phyloP scores from a whole-genome alignment of 768 basidiomycete species.

The Mycena belliarum region DNA sequence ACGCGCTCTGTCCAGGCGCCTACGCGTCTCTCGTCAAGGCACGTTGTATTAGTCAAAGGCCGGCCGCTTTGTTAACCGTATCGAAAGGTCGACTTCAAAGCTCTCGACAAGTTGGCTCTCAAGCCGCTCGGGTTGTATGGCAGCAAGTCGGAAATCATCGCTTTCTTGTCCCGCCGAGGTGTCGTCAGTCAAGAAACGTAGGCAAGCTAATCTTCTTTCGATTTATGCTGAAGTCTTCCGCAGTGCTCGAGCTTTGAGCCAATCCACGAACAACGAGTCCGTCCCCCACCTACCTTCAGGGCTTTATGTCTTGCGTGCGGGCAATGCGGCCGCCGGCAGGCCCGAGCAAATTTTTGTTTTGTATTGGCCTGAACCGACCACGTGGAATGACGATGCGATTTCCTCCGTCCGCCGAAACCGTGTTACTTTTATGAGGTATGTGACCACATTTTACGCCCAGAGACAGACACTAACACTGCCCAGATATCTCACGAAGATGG shows the following conservation, averaged over 20 bases:
- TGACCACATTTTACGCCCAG: background rate
- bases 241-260: constrained; percentile 12
- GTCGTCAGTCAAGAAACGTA: constrained; percentile 43
- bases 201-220: constrained; percentile 22
- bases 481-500: constrained; percentile 62
- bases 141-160: constrained; percentile 49
- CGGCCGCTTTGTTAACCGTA: background rate
- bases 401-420: constrained; percentile 52
- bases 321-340: background rate
- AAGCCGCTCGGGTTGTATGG: constrained; percentile 62
- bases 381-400: constrained; percentile 54
- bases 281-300: constrained; percentile 46
- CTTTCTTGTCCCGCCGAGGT: constrained; percentile 39
- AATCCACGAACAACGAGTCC: constrained; percentile 19
- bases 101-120: constrained; percentile 45
- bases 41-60: background rate
- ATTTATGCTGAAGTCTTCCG: background rate
- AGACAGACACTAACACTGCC: background rate
- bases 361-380: constrained; percentile 63
- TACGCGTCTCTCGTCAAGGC: constrained; percentile 51
- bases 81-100: constrained; percentile 49
- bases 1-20: constrained; percentile 49
- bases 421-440: constrained; percentile 62
- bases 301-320: constrained; percentile 43
- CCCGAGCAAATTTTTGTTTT: constrained; percentile 43